phyloP scores from a whole-genome alignment of 2,329 filamentous ascomycete genomes.

The Immersiporthe knoxdaviesiana region DNA sequence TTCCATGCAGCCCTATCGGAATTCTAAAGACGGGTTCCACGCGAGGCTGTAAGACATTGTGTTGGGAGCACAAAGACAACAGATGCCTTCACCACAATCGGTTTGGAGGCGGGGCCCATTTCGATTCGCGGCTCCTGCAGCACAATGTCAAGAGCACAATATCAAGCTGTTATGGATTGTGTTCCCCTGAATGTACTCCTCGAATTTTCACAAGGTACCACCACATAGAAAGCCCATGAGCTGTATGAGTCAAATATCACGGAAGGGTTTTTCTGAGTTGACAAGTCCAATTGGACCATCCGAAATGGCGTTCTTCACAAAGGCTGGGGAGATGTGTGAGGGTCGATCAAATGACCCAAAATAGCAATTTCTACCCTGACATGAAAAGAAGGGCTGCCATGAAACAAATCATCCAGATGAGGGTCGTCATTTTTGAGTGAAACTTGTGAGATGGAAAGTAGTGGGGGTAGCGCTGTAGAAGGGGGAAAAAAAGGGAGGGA shows the following conservation, averaged over 20 bases:
- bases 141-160: constrained; percentile 22
- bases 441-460: too few species aligned
- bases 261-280: not conserved
- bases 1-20: constrained; percentile 7
- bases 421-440: not conserved
- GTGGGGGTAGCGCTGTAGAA: too few species aligned
- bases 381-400: not conserved
- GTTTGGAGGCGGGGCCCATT: not conserved
- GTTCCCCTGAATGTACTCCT: not conserved
- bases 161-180: not conserved
- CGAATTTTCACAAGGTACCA: not conserved
- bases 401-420: not conserved
- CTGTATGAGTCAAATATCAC: too few species aligned
- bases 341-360: not conserved
- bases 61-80: constrained; percentile 21
- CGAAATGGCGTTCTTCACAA: not conserved
- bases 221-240: not conserved
- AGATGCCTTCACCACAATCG: constrained; percentile 9
- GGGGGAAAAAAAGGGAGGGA: too few species aligned
- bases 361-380: not conserved
- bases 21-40: not conserved
- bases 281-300: not conserved
- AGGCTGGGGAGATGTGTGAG: not conserved
- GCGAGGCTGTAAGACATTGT: constrained; percentile 15
- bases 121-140: not conserved